These are phyloP conservation scores for Hypoxylon sp. DNA, from an alignment of 2,329 filamentous ascomycete genomes.

Conservation along the genomic window DNA sequence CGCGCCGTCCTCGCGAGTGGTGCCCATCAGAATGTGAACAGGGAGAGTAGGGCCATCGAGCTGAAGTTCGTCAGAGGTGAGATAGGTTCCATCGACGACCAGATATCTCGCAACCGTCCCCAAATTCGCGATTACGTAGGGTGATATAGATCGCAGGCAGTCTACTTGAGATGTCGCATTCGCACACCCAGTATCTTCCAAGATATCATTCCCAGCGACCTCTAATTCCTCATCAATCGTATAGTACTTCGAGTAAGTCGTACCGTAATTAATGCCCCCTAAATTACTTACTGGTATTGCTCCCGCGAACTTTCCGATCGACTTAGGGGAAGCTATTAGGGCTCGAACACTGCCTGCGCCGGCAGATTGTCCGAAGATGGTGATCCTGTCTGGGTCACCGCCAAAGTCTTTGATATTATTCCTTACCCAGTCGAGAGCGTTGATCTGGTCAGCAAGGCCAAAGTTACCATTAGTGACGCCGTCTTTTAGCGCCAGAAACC, in stretches of 20 bases:
- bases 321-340: constrained; percentile 64
- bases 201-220: constrained; percentile 65
- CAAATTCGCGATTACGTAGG: constrained; percentile 58
- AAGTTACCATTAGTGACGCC: constrained; percentile 64
- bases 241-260: constrained; percentile 71
- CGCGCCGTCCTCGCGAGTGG: constrained; percentile 68
- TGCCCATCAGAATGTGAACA: constrained; percentile 70
- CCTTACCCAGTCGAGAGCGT: constrained; percentile 65
- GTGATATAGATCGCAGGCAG: constrained; percentile 66
- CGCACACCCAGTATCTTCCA: constrained; percentile 67
- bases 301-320: constrained; percentile 62
- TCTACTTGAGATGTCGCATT: constrained; percentile 64
- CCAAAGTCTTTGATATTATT: constrained; percentile 69
- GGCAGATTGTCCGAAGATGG: constrained; percentile 69
- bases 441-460: constrained; percentile 64
- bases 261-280: constrained; percentile 66
- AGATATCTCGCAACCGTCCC: constrained; percentile 64
- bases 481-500: constrained; percentile 69
- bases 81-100: constrained; percentile 71
- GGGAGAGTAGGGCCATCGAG: constrained; percentile 64
- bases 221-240: constrained; percentile 67
- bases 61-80: constrained; percentile 63
- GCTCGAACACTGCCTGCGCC: constrained; percentile 67
- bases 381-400: constrained; percentile 69
- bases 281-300: constrained; percentile 62